Conservation (phyloP, 768 basidiomycete genomes). For the Lactifluus pinguis region DNA sequence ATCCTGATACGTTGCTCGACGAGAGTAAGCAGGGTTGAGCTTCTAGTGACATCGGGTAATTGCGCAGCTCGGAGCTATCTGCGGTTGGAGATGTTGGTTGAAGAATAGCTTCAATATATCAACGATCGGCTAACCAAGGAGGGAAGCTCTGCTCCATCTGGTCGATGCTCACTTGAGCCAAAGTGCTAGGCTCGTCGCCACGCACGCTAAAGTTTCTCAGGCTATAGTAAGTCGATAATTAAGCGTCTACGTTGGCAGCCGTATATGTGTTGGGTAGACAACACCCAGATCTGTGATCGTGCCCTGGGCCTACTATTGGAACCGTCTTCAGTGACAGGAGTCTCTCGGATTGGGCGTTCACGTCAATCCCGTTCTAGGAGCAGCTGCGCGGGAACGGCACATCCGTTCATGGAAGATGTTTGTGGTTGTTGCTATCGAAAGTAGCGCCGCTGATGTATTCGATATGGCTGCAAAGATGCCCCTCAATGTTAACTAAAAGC, state of each 20-base stretch:
- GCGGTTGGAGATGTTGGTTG: not conserved
- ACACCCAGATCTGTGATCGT: not conserved
- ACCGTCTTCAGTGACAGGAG: not conserved
- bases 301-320: not conserved
- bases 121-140: not conserved
- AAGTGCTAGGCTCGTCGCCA: not conserved
- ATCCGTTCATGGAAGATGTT: not conserved
- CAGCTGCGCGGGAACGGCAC: no score
- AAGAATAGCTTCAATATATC: not conserved
- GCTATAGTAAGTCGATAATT: not conserved
- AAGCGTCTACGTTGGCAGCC: not conserved
- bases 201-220: not conserved
- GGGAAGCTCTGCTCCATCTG: not conserved
- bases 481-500: not conserved
- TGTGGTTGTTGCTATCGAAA: not conserved
- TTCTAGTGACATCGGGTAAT: not conserved
- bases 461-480: not conserved
- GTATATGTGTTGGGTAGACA: not conserved
- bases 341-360: not conserved
- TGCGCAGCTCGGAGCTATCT: not conserved
- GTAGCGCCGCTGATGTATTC: not conserved
- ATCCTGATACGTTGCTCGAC: not conserved
- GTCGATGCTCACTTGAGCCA: not conserved
- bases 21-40: not conserved
- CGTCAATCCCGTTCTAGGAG: no score